Evolutionary conservation across 306 rosid species (phyloP).

Genomic region (Fragaria ananassa): DNA sequence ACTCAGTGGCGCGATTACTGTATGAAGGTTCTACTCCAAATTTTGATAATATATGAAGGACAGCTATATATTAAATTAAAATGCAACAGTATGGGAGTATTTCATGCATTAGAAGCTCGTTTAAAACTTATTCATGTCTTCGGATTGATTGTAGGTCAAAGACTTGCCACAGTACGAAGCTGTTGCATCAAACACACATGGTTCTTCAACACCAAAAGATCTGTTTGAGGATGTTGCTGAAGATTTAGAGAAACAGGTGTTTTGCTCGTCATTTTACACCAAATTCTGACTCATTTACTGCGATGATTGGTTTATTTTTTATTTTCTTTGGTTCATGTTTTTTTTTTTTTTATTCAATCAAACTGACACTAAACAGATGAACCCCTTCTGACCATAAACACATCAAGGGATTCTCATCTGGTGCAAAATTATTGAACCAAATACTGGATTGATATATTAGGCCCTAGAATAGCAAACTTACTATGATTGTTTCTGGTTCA

Average conservation of each 20-base stretch:
- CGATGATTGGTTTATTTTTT: background rate
- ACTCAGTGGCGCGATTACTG: slow-evolving; percentile 91
- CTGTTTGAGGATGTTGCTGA: slow-evolving; percentile 81
- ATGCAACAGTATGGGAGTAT: background rate
- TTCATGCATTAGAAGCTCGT: slow-evolving; percentile 17
- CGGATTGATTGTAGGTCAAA: slow-evolving; percentile 52
- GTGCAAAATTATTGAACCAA: background rate
- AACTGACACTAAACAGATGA: background rate
- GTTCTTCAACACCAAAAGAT: slow-evolving; percentile 97
- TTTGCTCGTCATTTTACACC: slow-evolving; percentile 4
- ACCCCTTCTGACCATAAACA: background rate
- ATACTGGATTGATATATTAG: background rate
- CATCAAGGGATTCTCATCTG: background rate
- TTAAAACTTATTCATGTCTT: slow-evolving; percentile 19
- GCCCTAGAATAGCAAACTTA: background rate
- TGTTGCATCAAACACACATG: slow-evolving; percentile 78
- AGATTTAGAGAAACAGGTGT: slow-evolving; percentile 77
- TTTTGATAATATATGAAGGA: slow-evolving; percentile 7
- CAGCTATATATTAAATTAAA: background rate
- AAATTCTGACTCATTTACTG: background rate
- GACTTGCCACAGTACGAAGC: slow-evolving; percentile 90
- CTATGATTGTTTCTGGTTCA: background rate
- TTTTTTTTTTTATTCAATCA: background rate
- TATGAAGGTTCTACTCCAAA: slow-evolving; percentile 53
- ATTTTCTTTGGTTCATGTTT: background rate